These are phyloP conservation scores for Neurospora sp. DNA, from an alignment of 2,329 filamentous ascomycete genomes.

Conservation along the genomic window DNA sequence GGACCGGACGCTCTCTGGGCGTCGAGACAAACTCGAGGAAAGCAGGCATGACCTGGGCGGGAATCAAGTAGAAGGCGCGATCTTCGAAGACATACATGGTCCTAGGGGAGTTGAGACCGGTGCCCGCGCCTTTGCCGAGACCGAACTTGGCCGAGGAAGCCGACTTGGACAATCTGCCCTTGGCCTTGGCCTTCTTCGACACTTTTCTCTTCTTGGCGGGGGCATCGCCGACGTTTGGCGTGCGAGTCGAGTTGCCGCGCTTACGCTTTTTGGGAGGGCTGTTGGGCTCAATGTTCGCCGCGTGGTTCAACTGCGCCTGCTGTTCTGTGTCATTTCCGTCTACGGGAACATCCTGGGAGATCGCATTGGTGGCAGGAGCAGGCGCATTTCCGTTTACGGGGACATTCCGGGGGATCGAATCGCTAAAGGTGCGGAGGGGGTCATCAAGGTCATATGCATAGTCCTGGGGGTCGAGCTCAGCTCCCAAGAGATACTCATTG, in stretches of 20 bases:
- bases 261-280: neutral
- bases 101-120: neutral
- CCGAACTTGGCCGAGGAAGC: neutral
- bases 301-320: neutral
- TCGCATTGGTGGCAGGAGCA: neutral
- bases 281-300: neutral
- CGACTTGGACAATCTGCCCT: neutral
- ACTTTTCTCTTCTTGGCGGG: neutral
- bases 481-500: neutral
- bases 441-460: neutral
- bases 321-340: neutral
- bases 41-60: neutral
- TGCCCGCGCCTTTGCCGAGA: neutral
- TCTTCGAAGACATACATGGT: neutral
- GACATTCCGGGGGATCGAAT: neutral
- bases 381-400: neutral
- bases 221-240: neutral
- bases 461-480: neutral
- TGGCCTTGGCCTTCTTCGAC: neutral
- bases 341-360: neutral
- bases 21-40: neutral
- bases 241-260: neutral
- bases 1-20: neutral
- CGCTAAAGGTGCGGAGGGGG: neutral
- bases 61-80: neutral